Evolutionary conservation across 495 filamentous ascomycete species (phyloP).

Genomic region (Hyphodiscus hymeniophilus): DNA sequence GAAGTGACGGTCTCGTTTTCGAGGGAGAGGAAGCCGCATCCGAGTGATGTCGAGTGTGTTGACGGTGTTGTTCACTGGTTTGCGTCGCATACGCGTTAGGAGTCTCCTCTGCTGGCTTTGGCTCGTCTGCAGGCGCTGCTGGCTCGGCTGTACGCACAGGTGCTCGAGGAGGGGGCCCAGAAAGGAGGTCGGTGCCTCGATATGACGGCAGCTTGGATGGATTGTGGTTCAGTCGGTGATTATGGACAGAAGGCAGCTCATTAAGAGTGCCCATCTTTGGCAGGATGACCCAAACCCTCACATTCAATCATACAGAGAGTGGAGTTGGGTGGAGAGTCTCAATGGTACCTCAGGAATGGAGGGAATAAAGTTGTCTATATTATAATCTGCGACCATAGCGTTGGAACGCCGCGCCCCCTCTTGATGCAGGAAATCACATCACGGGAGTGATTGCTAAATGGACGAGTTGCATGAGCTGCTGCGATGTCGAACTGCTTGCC

Average conservation of each 20-base stretch:
- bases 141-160: not conserved
- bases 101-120: not conserved
- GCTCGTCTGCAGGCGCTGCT: not conserved
- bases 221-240: not conserved
- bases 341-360: no score
- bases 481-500: no score
- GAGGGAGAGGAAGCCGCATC: not conserved
- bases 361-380: no score
- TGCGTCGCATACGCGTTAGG: no score
- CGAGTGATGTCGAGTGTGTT: not conserved
- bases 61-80: not conserved
- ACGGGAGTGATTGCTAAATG: no score
- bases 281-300: not conserved
- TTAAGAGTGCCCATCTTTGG: no score
- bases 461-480: no score
- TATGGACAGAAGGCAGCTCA: not conserved
- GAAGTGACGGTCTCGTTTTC: slow-evolving; percentile 21
- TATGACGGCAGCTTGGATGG: slow-evolving; percentile 1
- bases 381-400: no score
- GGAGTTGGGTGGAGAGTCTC: not conserved
- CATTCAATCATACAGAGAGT: not conserved
- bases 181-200: slow-evolving; percentile 17
- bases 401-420: no score
- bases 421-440: no score
- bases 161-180: not conserved